phyloP scores from a whole-genome alignment of 73 alveolate species.

The Paramecium tetraurelia region DNA sequence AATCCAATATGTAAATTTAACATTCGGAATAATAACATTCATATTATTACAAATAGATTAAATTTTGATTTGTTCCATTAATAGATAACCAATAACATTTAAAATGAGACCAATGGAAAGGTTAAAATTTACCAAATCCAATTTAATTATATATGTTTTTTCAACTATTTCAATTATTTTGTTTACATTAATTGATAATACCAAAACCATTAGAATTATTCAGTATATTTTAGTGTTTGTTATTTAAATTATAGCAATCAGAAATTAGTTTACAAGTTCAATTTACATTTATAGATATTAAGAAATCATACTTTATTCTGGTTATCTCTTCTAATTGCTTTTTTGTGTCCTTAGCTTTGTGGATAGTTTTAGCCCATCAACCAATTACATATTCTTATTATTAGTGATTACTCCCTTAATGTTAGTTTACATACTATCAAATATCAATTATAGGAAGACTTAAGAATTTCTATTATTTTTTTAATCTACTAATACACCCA shows the following conservation, averaged over 20 bases:
- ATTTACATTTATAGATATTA: neutral
- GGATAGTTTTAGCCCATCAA: neutral
- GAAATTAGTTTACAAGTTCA: neutral
- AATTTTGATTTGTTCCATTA: neutral
- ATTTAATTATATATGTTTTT: neutral
- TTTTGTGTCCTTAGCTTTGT: neutral
- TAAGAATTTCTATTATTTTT: neutral
- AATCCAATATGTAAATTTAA: neutral
- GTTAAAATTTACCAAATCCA: neutral
- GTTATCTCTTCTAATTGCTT: neutral
- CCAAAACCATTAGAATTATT: neutral
- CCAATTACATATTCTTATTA: neutral
- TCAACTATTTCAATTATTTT: neutral
- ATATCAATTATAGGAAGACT: neutral
- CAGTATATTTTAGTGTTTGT: neutral
- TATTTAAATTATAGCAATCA: neutral
- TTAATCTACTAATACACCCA: neutral
- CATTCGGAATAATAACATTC: neutral
- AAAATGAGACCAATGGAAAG: neutral
- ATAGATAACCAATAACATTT: neutral
- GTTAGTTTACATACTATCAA: neutral
- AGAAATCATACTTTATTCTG: neutral
- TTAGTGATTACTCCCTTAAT: neutral
- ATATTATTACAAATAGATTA: neutral
- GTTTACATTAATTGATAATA: neutral